These are phyloP conservation scores for Umbelopsis sp. DNA, from an alignment of 192 early-diverging fungal species.

Conservation along the genomic window DNA sequence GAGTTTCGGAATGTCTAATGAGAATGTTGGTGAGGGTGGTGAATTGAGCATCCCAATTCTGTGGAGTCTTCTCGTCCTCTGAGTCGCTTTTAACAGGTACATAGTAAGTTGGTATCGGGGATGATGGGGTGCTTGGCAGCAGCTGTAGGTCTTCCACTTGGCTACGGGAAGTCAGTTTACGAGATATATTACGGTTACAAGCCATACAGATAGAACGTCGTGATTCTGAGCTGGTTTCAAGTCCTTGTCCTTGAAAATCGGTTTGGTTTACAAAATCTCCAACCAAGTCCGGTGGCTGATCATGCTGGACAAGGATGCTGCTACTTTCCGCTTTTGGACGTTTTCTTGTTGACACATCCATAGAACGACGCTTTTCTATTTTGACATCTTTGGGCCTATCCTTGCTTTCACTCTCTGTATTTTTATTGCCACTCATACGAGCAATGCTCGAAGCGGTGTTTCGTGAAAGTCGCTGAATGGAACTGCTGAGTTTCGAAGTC, in stretches of 20 bases:
- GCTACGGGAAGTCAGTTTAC: background rate
- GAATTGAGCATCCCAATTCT: conserved; percentile 24
- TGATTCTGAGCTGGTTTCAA: background rate
- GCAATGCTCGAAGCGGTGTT: background rate
- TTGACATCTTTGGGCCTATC: background rate
- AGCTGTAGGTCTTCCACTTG: background rate
- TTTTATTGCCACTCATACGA: background rate
- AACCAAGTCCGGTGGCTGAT: conserved; percentile 8
- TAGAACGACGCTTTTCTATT: background rate
- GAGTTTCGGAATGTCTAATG: conserved; percentile 32
- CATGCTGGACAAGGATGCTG: background rate
- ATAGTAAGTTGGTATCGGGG: background rate
- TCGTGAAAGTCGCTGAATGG: background rate
- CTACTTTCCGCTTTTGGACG: conserved; percentile 10
- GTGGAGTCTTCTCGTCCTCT: background rate
- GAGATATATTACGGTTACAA: conserved; percentile 2
- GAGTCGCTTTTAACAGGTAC: background rate
- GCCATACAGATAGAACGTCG: conserved; percentile 8
- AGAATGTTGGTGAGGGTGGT: conserved; percentile 14
- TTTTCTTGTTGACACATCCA: background rate
- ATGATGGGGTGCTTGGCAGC: background rate
- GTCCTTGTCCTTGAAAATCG: background rate
- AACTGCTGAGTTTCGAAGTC: background rate
- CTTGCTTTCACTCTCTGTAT: background rate
- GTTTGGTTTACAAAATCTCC: conserved; percentile 15